These are phyloP conservation scores for Polytrichum commune DNA, from an alignment of 225 moss, liverwort and hornwort genomes.

Conservation along the genomic window DNA sequence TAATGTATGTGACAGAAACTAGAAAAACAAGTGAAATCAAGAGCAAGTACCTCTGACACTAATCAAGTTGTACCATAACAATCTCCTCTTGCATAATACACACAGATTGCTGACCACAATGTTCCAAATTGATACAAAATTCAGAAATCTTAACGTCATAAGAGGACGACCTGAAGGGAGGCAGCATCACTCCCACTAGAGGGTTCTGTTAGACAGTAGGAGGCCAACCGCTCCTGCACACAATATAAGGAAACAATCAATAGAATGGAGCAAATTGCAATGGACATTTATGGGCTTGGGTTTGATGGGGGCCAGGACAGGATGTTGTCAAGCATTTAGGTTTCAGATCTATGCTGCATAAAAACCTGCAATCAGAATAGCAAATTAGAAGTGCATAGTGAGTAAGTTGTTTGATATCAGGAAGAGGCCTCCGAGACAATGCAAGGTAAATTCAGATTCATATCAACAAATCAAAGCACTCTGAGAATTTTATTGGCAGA, in stretches of 20 bases:
- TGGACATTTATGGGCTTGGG: background rate
- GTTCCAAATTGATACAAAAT: conserved; percentile 2
- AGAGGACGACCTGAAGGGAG: conserved; percentile 67
- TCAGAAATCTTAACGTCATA: conserved; percentile 11
- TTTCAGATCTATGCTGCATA: background rate
- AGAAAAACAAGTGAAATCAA: no score
- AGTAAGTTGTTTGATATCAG: no score
- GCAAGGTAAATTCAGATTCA: no score
- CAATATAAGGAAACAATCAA: background rate
- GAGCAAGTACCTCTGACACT: background rate
- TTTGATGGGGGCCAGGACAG: background rate
- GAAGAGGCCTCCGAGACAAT: no score
- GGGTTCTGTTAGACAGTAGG: conserved; percentile 92
- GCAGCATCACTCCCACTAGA: conserved; percentile 97
- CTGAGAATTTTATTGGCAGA: background rate
- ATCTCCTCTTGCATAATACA: no score
- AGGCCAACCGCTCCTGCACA: conserved; percentile 74
- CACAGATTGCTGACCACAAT: no score
- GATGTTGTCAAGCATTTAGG: background rate
- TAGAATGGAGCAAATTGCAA: background rate
- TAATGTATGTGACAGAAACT: no score
- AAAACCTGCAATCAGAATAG: background rate
- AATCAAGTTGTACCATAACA: no score
- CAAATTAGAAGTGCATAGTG: no score
- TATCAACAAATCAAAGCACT: no score